Evolutionary conservation across 2,329 filamentous ascomycete species (phyloP), one percentile per base, ranked within the genome.

Genomic region (Fusarium sambucinum): DNA sequence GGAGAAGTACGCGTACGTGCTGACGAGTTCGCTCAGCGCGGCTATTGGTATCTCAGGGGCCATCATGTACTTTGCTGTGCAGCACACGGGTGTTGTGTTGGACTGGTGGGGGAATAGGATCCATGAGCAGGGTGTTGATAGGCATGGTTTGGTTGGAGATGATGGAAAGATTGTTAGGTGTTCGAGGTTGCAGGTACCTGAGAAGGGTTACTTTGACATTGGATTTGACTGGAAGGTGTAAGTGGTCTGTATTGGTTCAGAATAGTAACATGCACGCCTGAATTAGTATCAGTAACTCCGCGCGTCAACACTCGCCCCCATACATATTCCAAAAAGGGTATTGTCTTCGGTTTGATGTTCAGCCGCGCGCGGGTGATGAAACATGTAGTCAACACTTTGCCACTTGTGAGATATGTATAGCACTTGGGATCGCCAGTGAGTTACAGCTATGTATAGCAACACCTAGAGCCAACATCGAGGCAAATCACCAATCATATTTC

Each of bases 1-100:
- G 73, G 66, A 75, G 40, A 70, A 67, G 50, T 76, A 76, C 42
- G 72, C 73, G 23, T 76, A 76, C 47, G 70, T 74, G 16, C 48
- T 76, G 44, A 69, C 73, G 17, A 71, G 70, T 29, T 74, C 73
- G 6, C 66, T 76, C 11, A 68, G 52, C 21, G 66, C 74, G 6
- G 74, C 72, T 17, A 74, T 75, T 52, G 74, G 74, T 1, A 57
- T 76, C 6, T 70, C 73, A 3, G 73, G 69, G 2, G 55, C 74
- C 14, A 56, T 76, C 37, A 72, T 76, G 59, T 76, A 71, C 41
- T 76, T 74, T 53, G 52, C 65, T 5, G 42, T 76, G 29, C 74
- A 75, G 55, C 55, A 55, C 9, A 29, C 52, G 16, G 44, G 71
- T 3, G 47, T 72, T 16, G 46, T 44, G 19, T 6, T 76, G 25